phyloP scores from a whole-genome alignment of 2,329 filamentous ascomycete species.

The Cordyceps sp. region DNA sequence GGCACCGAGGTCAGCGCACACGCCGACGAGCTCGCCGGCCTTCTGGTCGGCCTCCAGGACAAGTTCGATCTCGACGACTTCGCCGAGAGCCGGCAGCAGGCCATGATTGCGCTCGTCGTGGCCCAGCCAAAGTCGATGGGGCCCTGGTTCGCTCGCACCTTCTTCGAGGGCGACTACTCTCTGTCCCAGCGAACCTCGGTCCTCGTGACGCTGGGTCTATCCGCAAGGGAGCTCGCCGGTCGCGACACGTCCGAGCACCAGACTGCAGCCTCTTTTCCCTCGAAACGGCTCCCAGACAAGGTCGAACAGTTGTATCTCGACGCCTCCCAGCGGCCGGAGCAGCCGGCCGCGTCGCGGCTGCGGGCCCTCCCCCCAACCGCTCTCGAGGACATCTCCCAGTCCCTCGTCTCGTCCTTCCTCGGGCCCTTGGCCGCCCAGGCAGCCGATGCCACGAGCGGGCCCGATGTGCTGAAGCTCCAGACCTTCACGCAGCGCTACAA shows the following conservation, averaged over 20 bases:
- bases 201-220: slow-evolving; percentile 66
- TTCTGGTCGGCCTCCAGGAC: slow-evolving; percentile 69
- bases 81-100: slow-evolving; percentile 56
- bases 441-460: slow-evolving; percentile 64
- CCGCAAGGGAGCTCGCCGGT: slow-evolving; percentile 72
- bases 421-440: slow-evolving; percentile 67
- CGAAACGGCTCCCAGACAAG: slow-evolving; percentile 57
- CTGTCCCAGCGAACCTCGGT: slow-evolving; percentile 69
- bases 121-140: slow-evolving; percentile 64
- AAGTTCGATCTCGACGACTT: slow-evolving; percentile 72
- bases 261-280: slow-evolving; percentile 48
- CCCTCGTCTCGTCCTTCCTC: slow-evolving; percentile 56
- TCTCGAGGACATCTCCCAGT: slow-evolving; percentile 50
- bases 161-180: slow-evolving; percentile 87
- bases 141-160: slow-evolving; percentile 67
- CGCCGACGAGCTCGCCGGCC: slow-evolving; percentile 59
- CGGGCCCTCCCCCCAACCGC: slow-evolving; percentile 38
- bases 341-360: slow-evolving; percentile 18
- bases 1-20: slow-evolving; percentile 80
- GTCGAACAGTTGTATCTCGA: slow-evolving; percentile 55
- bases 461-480: slow-evolving; percentile 72
- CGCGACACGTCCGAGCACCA: slow-evolving; percentile 42
- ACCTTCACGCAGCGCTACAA: slow-evolving; percentile 56
- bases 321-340: slow-evolving; percentile 9
- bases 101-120: slow-evolving; percentile 66